A percentile compares a stretch with the other conserved stretches of the same genome.
Conservation (phyloP, 257 asterid genomes). For the Solanum piurae region DNA sequence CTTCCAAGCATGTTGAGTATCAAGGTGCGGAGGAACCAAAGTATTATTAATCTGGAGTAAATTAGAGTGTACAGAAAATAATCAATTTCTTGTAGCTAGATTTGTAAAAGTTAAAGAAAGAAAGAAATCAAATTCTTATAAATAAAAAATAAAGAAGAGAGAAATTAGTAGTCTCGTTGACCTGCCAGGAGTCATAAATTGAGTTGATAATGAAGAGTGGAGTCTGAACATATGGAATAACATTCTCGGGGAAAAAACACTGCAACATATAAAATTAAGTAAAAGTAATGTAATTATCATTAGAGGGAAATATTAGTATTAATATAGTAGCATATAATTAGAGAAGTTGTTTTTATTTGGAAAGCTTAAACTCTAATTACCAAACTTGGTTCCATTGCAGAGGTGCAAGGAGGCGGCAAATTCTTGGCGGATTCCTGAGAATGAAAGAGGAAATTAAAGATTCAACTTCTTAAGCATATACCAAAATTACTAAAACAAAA, state of each 20-base stretch:
- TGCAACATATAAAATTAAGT: background rate
- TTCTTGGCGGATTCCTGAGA: background rate
- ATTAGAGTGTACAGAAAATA: background rate
- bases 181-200: background rate
- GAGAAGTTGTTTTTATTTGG: background rate
- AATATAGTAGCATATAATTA: background rate
- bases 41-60: background rate
- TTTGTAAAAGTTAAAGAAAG: background rate
- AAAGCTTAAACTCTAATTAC: background rate
- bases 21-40: background rate
- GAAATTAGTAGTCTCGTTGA: background rate
- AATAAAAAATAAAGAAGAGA: too few species aligned
- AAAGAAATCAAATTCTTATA: background rate
- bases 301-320: too few species aligned
- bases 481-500: background rate
- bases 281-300: too few species aligned
- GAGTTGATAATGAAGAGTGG: background rate
- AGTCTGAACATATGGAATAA: too few species aligned
- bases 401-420: background rate
- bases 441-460: background rate
- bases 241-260: too few species aligned
- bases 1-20: background rate
- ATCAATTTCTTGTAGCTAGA: too few species aligned
- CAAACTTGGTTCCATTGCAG: background rate
- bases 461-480: background rate